These are phyloP conservation scores for Anisodus acutangulus DNA, from an alignment of 257 asterid genomes.

Conservation along the genomic window DNA sequence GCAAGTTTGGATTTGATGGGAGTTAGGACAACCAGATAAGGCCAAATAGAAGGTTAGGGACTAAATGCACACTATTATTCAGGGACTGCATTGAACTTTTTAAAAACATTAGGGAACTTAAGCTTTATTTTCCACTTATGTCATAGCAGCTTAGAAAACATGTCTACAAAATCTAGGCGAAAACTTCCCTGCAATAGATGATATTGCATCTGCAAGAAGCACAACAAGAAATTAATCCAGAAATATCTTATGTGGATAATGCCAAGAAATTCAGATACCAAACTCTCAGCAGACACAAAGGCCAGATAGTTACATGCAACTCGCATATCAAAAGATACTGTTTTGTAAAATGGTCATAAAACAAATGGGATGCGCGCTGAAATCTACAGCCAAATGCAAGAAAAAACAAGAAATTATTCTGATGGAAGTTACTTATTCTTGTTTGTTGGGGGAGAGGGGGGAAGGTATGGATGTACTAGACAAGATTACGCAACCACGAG, in stretches of 20 bases:
- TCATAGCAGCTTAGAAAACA: not conserved
- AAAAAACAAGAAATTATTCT: not conserved
- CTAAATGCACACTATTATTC: not conserved
- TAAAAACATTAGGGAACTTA: not conserved
- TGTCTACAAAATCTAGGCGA: not conserved
- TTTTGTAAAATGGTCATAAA: not conserved
- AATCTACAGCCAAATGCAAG: not conserved
- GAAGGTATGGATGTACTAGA: not conserved
- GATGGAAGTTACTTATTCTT: not conserved
- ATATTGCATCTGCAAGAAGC: slow-evolving; percentile 1
- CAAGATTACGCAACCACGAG: not conserved
- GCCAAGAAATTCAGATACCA: not conserved
- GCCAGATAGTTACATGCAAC: not conserved
- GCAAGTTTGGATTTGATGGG: not conserved
- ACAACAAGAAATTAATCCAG: not conserved
- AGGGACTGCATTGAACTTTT: not conserved
- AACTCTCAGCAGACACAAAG: not conserved
- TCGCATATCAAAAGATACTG: not conserved
- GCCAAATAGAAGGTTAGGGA: slow-evolving; percentile 16
- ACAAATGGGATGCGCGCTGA: not conserved
- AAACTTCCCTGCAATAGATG: not conserved
- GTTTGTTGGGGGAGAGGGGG: not conserved
- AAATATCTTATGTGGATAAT: not conserved
- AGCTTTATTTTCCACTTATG: slow-evolving; percentile 11
- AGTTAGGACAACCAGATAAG: slow-evolving; percentile 4